Percentiles rank a stretch among this genome's conserved stretches.
Conservation (phyloP, 495 filamentous ascomycete genomes). For the Staphylotrichum longicolle region DNA sequence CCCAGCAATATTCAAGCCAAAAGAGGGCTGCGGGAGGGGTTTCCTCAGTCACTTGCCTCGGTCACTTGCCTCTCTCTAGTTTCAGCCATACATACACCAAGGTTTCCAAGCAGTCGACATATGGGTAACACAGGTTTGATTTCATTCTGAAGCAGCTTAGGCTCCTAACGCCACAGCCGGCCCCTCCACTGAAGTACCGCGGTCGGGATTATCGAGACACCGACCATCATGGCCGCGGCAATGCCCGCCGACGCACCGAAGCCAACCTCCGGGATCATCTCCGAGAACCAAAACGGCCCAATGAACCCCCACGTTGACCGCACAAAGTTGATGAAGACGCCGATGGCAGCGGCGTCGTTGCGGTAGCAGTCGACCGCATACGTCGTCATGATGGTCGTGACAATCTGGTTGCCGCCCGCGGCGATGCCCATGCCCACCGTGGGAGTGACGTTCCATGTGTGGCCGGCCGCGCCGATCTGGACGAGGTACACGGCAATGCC, state of each 20-base stretch:
- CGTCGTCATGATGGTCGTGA: slow-evolving; percentile 11
- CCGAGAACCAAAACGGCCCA: slow-evolving; percentile 10
- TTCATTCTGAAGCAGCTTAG: not conserved
- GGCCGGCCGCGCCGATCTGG: slow-evolving; percentile 1
- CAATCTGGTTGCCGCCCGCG: slow-evolving; percentile 12
- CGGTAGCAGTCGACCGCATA: slow-evolving; percentile 16
- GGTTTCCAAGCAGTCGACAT: too few species aligned
- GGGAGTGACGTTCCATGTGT: slow-evolving; percentile 3
- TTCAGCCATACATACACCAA: too few species aligned
- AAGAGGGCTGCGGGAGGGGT: too few species aligned
- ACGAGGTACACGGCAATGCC: slow-evolving; percentile 9
- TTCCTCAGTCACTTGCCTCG: too few species aligned
- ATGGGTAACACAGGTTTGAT: too few species aligned
- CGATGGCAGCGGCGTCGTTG: slow-evolving; percentile 2
- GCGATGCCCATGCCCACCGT: slow-evolving; percentile 9
- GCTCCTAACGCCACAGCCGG: not conserved
- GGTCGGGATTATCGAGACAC: slow-evolving; percentile 7
- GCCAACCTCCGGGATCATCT: not conserved
- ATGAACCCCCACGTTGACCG: slow-evolving; percentile 12
- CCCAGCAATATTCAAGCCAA: too few species aligned
- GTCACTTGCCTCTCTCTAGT: too few species aligned
- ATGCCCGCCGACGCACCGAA: slow-evolving; percentile 8
- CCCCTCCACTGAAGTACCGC: slow-evolving; percentile 13
- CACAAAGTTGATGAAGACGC: slow-evolving; percentile 15
- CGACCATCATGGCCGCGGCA: slow-evolving; percentile 2